phyloP scores from a whole-genome alignment of 1,284 basidiomycete species.

The Fomitopsis palustris region DNA sequence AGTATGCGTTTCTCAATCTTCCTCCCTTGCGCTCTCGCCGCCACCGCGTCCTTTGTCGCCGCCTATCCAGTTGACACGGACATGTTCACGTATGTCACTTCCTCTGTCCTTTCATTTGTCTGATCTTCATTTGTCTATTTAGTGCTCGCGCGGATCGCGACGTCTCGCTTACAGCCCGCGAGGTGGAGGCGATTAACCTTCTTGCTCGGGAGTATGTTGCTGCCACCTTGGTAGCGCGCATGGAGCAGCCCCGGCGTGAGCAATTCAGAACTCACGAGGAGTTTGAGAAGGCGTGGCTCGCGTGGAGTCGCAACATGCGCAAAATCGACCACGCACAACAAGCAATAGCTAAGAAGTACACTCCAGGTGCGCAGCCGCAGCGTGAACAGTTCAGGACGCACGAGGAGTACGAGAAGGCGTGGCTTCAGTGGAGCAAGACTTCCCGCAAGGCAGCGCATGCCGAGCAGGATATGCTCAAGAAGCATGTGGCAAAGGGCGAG shows the following conservation, averaged over 20 bases:
- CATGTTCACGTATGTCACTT: neutral
- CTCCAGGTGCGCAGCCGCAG: neutral
- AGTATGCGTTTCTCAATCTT: neutral
- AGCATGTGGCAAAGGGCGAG: neutral
- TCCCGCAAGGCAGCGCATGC: neutral
- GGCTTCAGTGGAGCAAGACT: neutral
- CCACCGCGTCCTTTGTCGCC: neutral
- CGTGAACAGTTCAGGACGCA: neutral
- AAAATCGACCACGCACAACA: neutral
- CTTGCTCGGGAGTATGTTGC: neutral
- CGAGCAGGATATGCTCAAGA: neutral
- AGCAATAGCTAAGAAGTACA: too few species aligned
- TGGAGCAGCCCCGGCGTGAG: neutral
- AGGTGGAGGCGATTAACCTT: neutral
- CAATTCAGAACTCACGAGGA: neutral
- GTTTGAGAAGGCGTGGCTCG: neutral
- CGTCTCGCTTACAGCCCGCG: neutral
- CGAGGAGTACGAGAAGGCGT: neutral
- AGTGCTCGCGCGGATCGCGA: neutral
- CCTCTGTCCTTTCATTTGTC: neutral
- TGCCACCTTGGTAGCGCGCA: neutral
- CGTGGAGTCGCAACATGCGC: neutral
- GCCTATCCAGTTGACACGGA: neutral
- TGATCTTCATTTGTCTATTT: neutral
- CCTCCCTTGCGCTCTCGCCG: neutral